A percentile compares a stretch with the other conserved stretches of the same genome.
phyloP scores from a whole-genome alignment of 1,139 yeast species.

The Saccharomyces hybrid region DNA sequence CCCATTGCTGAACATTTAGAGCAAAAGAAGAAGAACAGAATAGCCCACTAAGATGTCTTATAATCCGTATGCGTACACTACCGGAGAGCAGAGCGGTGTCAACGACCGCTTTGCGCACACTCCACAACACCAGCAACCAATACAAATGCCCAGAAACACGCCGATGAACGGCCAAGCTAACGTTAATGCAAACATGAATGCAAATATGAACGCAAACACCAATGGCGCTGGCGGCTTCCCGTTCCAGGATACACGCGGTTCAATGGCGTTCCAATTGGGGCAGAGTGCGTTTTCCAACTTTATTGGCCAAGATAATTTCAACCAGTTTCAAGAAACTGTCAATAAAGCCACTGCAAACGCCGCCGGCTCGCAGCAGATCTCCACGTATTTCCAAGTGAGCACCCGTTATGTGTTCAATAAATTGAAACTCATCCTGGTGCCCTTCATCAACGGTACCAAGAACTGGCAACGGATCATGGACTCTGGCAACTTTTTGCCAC shows the following conservation, averaged over 20 bases:
- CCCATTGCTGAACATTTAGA: conserved; percentile 21
- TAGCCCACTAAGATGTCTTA: conserved; percentile 29
- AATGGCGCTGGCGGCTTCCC: conserved; percentile 9
- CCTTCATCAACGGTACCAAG: conserved; percentile 58
- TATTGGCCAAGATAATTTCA: conserved; percentile 28
- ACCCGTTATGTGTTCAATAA: conserved; percentile 78
- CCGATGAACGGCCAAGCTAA: conserved; percentile 1
- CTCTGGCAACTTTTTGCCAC: conserved; percentile 27
- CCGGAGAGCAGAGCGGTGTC: conserved; percentile 13
- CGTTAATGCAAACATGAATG: neutral
- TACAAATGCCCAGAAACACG: conserved; percentile 5
- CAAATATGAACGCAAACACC: conserved; percentile 2
- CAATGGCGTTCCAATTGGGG: conserved; percentile 85
- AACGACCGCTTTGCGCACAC: conserved; percentile 17
- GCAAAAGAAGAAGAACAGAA: conserved; percentile 2
- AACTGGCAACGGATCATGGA: conserved; percentile 64
- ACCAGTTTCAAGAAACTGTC: conserved; percentile 30
- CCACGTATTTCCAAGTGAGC: conserved; percentile 83
- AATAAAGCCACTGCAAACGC: conserved; percentile 19
- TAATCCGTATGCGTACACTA: conserved; percentile 34
- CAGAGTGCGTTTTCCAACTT: conserved; percentile 60
- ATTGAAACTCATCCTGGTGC: conserved; percentile 66
- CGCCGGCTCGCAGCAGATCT: conserved; percentile 19
- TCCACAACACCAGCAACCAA: conserved; percentile 25
- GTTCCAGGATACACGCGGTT: conserved; percentile 72